Conservation (phyloP, 257 asterid genomes). For the Plantago elongata region DNA sequence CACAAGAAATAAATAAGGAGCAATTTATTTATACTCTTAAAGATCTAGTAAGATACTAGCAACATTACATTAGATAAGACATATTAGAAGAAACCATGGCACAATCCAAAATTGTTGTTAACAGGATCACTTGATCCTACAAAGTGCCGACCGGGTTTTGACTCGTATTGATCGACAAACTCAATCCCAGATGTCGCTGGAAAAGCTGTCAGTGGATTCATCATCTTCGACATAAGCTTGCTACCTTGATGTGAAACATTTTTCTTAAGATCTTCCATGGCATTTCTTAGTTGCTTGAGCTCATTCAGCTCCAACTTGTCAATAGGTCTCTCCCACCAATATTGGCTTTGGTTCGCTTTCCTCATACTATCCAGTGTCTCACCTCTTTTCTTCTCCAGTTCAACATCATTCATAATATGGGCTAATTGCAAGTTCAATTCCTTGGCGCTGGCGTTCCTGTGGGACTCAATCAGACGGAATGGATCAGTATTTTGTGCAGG, state of each 20-base stretch:
- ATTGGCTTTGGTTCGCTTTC: conserved; percentile 31
- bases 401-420: conserved; percentile 47
- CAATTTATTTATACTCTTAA: too few relatives aligned
- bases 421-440: conserved; percentile 59
- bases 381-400: conserved; percentile 53
- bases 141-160: conserved; percentile 28
- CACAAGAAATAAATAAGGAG: too few relatives aligned
- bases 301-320: conserved; percentile 40
- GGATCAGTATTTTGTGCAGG: conserved; percentile 24
- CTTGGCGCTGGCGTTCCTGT: conserved; percentile 38
- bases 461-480: conserved; percentile 41
- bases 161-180: conserved; percentile 39
- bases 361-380: conserved; percentile 48
- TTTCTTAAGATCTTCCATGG: conserved; percentile 59
- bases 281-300: conserved; percentile 44
- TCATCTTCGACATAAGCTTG: conserved; percentile 21
- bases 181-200: conserved; percentile 15
- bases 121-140: conserved; percentile 1
- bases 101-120: not conserved
- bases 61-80: not conserved
- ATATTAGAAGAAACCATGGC: conserved; percentile 7
- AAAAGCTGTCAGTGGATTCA: conserved; percentile 25
- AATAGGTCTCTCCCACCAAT: conserved; percentile 74
- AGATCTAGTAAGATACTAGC: too few relatives aligned
- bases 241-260: conserved; percentile 28